A percentile compares a stretch with the other conserved stretches of the same genome.
These are phyloP conservation scores for Hordeum marinum DNA, from an alignment of 176 grass and related monocot genomes.

Conservation along the genomic window DNA sequence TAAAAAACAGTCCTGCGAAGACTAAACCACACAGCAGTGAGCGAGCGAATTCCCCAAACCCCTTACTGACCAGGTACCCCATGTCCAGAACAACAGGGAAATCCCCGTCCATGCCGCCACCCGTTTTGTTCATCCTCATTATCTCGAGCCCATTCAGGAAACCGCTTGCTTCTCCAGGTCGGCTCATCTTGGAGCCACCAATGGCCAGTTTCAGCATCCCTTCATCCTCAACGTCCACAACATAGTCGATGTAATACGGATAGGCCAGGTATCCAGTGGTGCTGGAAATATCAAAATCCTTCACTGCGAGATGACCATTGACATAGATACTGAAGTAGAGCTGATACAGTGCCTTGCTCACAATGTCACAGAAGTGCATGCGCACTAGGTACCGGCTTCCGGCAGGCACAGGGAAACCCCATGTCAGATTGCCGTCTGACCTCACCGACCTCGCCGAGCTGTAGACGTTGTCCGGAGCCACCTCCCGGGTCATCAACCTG, in stretches of 20 bases:
- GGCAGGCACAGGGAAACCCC: conserved; percentile 59
- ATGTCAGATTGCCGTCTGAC: conserved; percentile 58
- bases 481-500: conserved; percentile 56
- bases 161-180: conserved; percentile 40
- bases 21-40: conserved; percentile 68
- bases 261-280: conserved; percentile 52
- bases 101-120: conserved; percentile 51
- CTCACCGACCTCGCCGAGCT: conserved; percentile 54
- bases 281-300: conserved; percentile 75
- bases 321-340: conserved; percentile 77
- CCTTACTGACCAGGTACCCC: conserved; percentile 46
- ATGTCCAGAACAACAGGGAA: conserved; percentile 41
- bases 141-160: conserved; percentile 96
- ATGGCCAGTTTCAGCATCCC: conserved; percentile 57
- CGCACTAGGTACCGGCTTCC: conserved; percentile 65
- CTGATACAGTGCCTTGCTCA: conserved; percentile 62
- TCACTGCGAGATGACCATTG: conserved; percentile 57
- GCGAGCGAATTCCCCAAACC: conserved; percentile 61
- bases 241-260: conserved; percentile 85
- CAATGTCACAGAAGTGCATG: conserved; percentile 93
- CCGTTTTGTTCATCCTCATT: conserved; percentile 86
- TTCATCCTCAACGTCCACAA: conserved; percentile 48
- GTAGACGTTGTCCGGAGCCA: conserved; percentile 83
- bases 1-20: conserved; percentile 50
- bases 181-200: conserved; percentile 43